phyloP scores from a whole-genome alignment of 2,329 filamentous ascomycete species.

The Beauveria asiatica region DNA sequence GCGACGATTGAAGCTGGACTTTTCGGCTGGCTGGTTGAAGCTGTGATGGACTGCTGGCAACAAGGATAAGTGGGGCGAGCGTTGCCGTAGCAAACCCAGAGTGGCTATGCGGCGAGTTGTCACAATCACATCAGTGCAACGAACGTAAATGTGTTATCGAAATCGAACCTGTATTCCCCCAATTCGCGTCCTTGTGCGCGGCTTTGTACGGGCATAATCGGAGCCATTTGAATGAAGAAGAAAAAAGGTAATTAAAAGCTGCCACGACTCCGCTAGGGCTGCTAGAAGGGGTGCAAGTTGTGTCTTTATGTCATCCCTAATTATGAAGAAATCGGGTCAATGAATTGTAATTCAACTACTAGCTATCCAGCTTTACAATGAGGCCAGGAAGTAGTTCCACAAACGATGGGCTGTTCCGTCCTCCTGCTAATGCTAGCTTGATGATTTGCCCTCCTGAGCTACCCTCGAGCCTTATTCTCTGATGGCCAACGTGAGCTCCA shows the following conservation, averaged over 20 bases:
- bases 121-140: background rate
- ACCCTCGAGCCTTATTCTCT: background rate
- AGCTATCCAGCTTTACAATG: slow-evolving; percentile 13
- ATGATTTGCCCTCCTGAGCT: slow-evolving; percentile 7
- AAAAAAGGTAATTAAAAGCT: too few relatives aligned
- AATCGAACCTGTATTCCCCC: too few relatives aligned
- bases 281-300: too few relatives aligned
- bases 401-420: slow-evolving; percentile 11
- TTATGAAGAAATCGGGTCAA: too few relatives aligned
- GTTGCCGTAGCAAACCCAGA: background rate
- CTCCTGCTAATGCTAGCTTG: slow-evolving; percentile 13
- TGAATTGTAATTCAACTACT: background rate
- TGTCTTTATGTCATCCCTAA: too few relatives aligned
- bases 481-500: slow-evolving; percentile 3
- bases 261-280: too few relatives aligned
- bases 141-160: too few relatives aligned
- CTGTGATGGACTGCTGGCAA: background rate
- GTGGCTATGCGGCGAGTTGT: background rate
- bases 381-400: slow-evolving; percentile 16
- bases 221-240: too few relatives aligned
- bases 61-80: background rate
- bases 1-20: background rate
- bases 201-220: too few relatives aligned
- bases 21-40: background rate
- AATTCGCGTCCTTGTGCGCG: too few relatives aligned